These are phyloP conservation scores for Oemleria cerasiformis DNA, from an alignment of 306 rosid genomes.

Conservation along the genomic window DNA sequence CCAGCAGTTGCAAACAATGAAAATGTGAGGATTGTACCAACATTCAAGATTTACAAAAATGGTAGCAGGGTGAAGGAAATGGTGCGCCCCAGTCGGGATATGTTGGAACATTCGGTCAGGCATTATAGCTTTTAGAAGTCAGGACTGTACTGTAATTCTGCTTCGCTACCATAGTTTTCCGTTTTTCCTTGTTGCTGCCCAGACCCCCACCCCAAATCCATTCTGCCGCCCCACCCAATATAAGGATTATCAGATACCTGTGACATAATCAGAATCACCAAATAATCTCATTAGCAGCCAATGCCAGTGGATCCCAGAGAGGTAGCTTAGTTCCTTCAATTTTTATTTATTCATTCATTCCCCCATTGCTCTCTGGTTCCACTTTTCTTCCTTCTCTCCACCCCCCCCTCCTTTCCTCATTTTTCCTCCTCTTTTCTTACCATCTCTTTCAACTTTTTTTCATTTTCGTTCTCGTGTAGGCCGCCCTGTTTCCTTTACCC, in stretches of 20 bases:
- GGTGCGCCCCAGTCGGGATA: slow-evolving; percentile 74
- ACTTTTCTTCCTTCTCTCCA: slow-evolving; percentile 13
- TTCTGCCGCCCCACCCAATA: slow-evolving; percentile 41
- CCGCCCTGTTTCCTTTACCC: slow-evolving; percentile 40
- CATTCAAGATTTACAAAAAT: slow-evolving; percentile 95
- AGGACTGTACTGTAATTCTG: slow-evolving; percentile 27
- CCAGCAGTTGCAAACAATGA: slow-evolving; percentile 63
- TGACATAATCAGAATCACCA: slow-evolving; percentile 52
- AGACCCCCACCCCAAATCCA: slow-evolving; percentile 38
- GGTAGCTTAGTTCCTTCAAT: slow-evolving; percentile 60
- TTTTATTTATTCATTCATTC: slow-evolving; percentile 88
- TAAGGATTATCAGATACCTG: slow-evolving; percentile 47
- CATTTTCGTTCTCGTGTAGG: slow-evolving; percentile 31
- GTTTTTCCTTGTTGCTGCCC: slow-evolving; percentile 30
- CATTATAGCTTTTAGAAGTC: slow-evolving; percentile 71
- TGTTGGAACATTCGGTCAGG: slow-evolving; percentile 92
- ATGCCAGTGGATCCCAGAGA: slow-evolving; percentile 55
- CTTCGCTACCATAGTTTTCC: slow-evolving; percentile 28
- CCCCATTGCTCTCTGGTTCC: slow-evolving; percentile 82
- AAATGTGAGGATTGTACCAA: slow-evolving; percentile 78
- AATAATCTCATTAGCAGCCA: slow-evolving; percentile 61
- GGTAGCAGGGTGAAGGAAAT: slow-evolving; percentile 82
- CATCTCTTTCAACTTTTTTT: neutral
- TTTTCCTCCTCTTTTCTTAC: neutral
- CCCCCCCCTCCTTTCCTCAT: neutral